Base-by-base conservation (phyloP, 768 basidiomycete species). In the Leucogyrophana mollusca region DNA sequence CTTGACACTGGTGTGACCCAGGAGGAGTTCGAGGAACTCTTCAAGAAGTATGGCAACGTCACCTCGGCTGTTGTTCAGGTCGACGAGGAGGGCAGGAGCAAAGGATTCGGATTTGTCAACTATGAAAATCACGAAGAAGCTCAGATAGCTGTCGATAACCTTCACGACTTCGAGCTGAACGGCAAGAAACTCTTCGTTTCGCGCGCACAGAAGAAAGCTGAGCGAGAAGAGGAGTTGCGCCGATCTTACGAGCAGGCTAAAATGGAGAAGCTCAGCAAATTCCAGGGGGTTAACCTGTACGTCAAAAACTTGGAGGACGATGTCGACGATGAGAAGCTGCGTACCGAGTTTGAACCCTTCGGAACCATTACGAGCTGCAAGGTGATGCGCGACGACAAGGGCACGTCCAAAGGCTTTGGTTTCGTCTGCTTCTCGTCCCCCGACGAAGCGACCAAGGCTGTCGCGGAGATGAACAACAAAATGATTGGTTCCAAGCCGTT, bases 391-490 rank as follows among this genome's bases (percentile, higher is more conserved):
- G 95, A 97, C 69, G 96, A 98, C 49, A 95, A 91, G 71, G 80
- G 79, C 49, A 83, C 77, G 43, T 96, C 94, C 9, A 94, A 94
- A 67, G 94, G 95, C 56, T 99, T 99, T 62, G 96, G 96, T 54
- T 99, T 99, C 65, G 96, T 99, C 58, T 99, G 96, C 72, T 99
- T 93, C 78, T 92, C 93, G 27, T 87, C 93, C 43, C 94, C 96
- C 39, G 96, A 99, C 56, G 96, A 99, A 73, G 94, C 96, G 18
- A 97, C 93, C 62, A 98, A 98, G 76, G 96, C 96, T 51, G 94
- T 98, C 50, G 90, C 93, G 45, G 96, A 99, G 77, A 96, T 99
- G 94, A 99, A 99, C 81, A 97, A 96, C 82, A 95, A 95, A 76
- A 98, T 98, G 87, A 91, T 98, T 61, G 95, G 95, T 52, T 82